Evolutionary conservation across 805 yeast species (phyloP).

Genomic region (Kazachstania psychrophila): DNA sequence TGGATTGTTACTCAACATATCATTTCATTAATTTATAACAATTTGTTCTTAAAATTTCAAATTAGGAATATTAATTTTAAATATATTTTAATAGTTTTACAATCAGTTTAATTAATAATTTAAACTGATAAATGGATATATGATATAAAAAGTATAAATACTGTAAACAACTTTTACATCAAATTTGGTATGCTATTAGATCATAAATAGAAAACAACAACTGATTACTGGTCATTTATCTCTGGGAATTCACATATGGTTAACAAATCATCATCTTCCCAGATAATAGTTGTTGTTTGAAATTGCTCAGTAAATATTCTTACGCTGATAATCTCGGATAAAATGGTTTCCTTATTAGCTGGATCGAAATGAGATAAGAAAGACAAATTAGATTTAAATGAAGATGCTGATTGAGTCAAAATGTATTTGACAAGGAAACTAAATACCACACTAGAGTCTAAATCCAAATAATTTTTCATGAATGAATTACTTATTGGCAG

Average conservation of each 20-base stretch:
- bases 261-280: slow-evolving; percentile 10
- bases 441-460: slow-evolving; percentile 9
- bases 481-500: slow-evolving; percentile 13
- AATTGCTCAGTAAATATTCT: slow-evolving; percentile 12
- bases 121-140: too few relatives aligned
- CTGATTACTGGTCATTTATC: neutral
- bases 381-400: slow-evolving; percentile 8
- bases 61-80: too few relatives aligned
- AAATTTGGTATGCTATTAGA: neutral
- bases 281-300: slow-evolving; percentile 11
- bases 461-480: slow-evolving; percentile 10
- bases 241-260: slow-evolving; percentile 1
- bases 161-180: too few relatives aligned
- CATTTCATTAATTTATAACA: too few relatives aligned
- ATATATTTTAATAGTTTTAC: too few relatives aligned
- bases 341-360: slow-evolving; percentile 5
- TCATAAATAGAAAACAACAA: too few relatives aligned
- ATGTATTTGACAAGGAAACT: slow-evolving; percentile 9
- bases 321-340: slow-evolving; percentile 11
- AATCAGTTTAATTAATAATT: too few relatives aligned
- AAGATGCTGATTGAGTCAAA: slow-evolving; percentile 8
- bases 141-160: too few relatives aligned
- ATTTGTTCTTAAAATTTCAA: too few relatives aligned
- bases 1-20: too few relatives aligned
- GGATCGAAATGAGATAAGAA: slow-evolving; percentile 10